Evolutionary conservation across 192 early-diverging fungal genomes (phyloP).

Genomic region (Neocallimastix lanati): DNA sequence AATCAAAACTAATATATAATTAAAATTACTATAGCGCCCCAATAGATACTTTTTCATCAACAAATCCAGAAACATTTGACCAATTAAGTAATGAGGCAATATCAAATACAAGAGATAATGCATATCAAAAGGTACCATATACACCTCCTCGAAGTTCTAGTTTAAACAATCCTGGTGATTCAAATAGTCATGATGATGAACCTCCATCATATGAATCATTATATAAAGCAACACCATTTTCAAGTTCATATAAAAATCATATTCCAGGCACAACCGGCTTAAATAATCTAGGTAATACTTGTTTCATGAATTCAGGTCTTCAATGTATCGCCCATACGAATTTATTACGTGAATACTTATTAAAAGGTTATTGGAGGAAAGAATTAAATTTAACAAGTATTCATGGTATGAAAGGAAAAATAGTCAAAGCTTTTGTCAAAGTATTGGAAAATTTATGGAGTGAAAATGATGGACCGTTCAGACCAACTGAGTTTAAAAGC

Average conservation of each 20-base stretch:
- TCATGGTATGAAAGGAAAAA: slow-evolving; percentile 51
- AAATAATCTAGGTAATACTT: slow-evolving; percentile 74
- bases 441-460: slow-evolving; percentile 48
- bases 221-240: not conserved
- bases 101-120: too few relatives aligned
- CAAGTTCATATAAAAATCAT: not conserved
- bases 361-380: slow-evolving; percentile 26
- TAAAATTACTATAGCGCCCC: too few relatives aligned
- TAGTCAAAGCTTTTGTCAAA: slow-evolving; percentile 47
- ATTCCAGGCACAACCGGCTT: slow-evolving; percentile 23
- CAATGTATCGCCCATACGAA: slow-evolving; percentile 50
- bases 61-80: too few relatives aligned
- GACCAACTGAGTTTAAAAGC: slow-evolving; percentile 11
- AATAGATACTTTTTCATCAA: too few relatives aligned
- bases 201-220: too few relatives aligned
- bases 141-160: too few relatives aligned
- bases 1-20: too few relatives aligned
- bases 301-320: slow-evolving; percentile 82
- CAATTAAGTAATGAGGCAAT: too few relatives aligned
- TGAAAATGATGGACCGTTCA: not conserved
- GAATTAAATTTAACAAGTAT: slow-evolving; percentile 56
- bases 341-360: slow-evolving; percentile 27
- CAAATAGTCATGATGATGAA: too few relatives aligned
- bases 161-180: too few relatives aligned
- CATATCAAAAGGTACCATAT: too few relatives aligned